phyloP scores from a whole-genome alignment of 768 basidiomycete genomes.

The Candolleomyces eurysporus region DNA sequence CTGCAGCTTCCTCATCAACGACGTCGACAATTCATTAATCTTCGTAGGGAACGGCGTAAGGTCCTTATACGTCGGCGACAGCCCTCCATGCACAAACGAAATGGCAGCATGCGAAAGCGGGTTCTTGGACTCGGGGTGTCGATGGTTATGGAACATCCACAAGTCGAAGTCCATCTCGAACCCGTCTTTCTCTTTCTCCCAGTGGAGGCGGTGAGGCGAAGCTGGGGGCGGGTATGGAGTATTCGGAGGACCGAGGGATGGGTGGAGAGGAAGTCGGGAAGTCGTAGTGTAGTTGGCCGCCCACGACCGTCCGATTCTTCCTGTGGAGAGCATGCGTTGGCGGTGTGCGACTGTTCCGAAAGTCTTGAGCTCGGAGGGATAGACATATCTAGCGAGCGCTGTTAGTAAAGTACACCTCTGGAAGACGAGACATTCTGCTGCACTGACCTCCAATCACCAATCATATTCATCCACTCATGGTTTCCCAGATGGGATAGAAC shows the following conservation, averaged over 20 bases:
- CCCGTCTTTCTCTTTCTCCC: constrained; percentile 25
- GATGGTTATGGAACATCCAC: constrained; percentile 20
- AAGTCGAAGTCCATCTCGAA: constrained; percentile 11
- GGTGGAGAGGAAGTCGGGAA: constrained; percentile 78
- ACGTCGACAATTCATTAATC: constrained; percentile 74
- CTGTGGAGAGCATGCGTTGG: constrained; percentile 70
- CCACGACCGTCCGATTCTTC: constrained; percentile 81
- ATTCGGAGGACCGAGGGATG: constrained; percentile 64
- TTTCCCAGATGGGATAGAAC: constrained; percentile 86
- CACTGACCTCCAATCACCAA: constrained; percentile 43
- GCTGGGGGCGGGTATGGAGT: constrained; percentile 50
- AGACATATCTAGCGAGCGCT: constrained; percentile 68
- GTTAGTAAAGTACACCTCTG: background rate
- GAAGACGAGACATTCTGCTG: background rate
- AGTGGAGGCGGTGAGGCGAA: constrained; percentile 22
- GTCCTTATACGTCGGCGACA: constrained; percentile 72
- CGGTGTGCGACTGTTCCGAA: constrained; percentile 73
- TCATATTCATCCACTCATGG: constrained; percentile 94
- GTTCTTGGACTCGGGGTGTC: constrained; percentile 24
- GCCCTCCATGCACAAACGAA: constrained; percentile 92
- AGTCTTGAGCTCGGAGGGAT: constrained; percentile 75
- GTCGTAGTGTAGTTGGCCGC: constrained; percentile 81
- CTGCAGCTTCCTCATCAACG: constrained; percentile 72
- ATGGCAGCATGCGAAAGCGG: constrained; percentile 76
- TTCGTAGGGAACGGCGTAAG: constrained; percentile 79